Conservation (phyloP, 2,329 filamentous ascomycete species). For the Stachybotrys chartarum region DNA sequence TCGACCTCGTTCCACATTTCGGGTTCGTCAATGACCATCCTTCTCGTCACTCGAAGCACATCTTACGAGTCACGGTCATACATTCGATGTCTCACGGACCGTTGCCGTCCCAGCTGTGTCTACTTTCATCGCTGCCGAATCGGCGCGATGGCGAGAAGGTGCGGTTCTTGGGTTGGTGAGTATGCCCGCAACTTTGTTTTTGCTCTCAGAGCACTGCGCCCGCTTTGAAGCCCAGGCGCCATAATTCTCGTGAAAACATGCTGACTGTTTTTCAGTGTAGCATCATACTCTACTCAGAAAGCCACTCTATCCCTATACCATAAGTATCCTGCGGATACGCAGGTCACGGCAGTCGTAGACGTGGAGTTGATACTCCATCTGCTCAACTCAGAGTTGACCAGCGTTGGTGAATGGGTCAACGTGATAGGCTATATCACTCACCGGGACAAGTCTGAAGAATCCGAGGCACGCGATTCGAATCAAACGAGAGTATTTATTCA, state of each 20-base stretch:
- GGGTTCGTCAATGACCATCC: too few relatives aligned
- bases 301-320: conserved; percentile 64
- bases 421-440: conserved; percentile 69
- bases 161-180: conserved; percentile 86
- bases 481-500: conserved; percentile 47
- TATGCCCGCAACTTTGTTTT: conserved; percentile 7
- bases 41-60: too few relatives aligned
- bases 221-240: neutral
- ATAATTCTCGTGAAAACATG: neutral
- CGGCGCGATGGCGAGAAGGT: conserved; percentile 65
- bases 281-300: conserved; percentile 40
- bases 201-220: conserved; percentile 1
- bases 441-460: conserved; percentile 6
- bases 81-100: conserved; percentile 48
- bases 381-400: conserved; percentile 55
- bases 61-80: too few relatives aligned
- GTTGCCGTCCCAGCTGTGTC: conserved; percentile 55
- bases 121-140: conserved; percentile 53
- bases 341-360: conserved; percentile 55
- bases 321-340: conserved; percentile 43
- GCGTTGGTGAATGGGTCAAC: conserved; percentile 81
- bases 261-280: conserved; percentile 35
- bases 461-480: conserved; percentile 2
- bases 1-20: too few relatives aligned
- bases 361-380: conserved; percentile 63